Conservation (phyloP, 2,329 filamentous ascomycete species). For the Scytalidium lignicola region DNA sequence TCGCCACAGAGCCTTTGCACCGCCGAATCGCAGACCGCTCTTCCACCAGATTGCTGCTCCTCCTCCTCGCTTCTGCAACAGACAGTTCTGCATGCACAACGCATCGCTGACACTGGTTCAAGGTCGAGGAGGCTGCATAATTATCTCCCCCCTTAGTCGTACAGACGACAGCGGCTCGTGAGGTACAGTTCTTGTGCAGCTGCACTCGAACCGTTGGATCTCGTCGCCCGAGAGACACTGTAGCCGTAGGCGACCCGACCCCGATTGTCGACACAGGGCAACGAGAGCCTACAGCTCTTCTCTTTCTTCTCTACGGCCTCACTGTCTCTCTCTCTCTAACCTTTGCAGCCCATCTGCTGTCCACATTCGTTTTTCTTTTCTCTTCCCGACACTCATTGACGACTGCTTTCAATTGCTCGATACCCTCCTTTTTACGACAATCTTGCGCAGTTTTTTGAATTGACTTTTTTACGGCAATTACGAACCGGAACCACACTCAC, state of each 20-base stretch:
- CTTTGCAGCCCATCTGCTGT: background rate
- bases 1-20: background rate
- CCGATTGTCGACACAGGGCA: background rate
- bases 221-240: background rate
- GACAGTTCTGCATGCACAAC: background rate
- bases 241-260: background rate
- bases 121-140: background rate
- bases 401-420: background rate
- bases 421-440: background rate
- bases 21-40: background rate
- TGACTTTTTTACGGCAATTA: background rate
- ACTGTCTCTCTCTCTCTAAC: background rate
- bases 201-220: background rate
- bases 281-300: background rate
- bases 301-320: background rate
- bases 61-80: background rate
- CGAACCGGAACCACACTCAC: background rate
- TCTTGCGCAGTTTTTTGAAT: background rate
- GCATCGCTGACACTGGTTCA: background rate
- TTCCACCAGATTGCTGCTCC: background rate
- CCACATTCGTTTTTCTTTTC: background rate
- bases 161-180: background rate
- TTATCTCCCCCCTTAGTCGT: background rate
- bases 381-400: background rate
- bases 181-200: background rate